Evolutionary conservation across 2,329 filamentous ascomycete genomes (phyloP).

Genomic region (Orbilia blumenaviensis): DNA sequence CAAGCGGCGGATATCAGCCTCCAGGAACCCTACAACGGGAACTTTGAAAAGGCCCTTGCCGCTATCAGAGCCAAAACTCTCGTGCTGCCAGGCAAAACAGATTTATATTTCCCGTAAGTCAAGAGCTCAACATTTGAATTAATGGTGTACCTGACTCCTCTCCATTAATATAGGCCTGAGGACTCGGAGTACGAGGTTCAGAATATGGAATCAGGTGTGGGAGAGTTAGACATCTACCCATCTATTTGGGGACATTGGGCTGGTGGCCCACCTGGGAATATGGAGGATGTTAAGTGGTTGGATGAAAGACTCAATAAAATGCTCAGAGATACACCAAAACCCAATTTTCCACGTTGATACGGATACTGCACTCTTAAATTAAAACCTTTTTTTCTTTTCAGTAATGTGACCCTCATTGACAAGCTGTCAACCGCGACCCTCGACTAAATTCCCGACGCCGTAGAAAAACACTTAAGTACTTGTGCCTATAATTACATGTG

Average conservation of each 20-base stretch:
- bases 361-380: too few relatives aligned
- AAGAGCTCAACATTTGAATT: too few relatives aligned
- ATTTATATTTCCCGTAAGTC: conserved; percentile 75
- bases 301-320: conserved; percentile 70
- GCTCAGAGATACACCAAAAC: conserved; percentile 6
- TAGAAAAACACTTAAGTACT: too few relatives aligned
- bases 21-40: conserved; percentile 73
- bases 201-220: conserved; percentile 70
- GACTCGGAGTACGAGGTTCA: conserved; percentile 78
- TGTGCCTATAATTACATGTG: too few relatives aligned
- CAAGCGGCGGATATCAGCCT: conserved; percentile 75
- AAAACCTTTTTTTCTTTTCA: too few relatives aligned
- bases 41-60: conserved; percentile 73
- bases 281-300: conserved; percentile 76
- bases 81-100: conserved; percentile 76
- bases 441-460: too few relatives aligned
- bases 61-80: conserved; percentile 77
- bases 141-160: neutral
- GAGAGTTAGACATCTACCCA: conserved; percentile 67
- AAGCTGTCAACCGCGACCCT: too few relatives aligned
- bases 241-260: conserved; percentile 74
- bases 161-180: conserved; percentile 68
- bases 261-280: conserved; percentile 75
- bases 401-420: too few relatives aligned
- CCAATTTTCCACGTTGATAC: too few relatives aligned